These are phyloP conservation scores for Vitis hybrid DNA, from an alignment of 177 flowering plant species.

Conservation along the genomic window DNA sequence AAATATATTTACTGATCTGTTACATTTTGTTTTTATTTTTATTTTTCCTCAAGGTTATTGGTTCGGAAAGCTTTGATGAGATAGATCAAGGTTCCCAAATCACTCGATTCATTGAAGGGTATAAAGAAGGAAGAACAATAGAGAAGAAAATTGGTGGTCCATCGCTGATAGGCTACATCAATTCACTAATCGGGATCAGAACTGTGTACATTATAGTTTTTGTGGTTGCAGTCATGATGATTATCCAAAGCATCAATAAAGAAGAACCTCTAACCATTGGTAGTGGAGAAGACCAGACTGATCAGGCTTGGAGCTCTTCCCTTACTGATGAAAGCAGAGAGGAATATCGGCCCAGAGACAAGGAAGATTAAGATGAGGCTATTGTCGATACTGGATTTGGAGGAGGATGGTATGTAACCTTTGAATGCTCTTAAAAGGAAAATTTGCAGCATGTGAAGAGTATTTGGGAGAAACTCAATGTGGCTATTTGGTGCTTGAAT, in stretches of 20 bases:
- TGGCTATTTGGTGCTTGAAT: too few species aligned
- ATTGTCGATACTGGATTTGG: neutral
- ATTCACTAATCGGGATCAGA: conserved; percentile 55
- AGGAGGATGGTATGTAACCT: too few species aligned
- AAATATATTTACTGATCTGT: neutral
- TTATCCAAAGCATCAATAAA: conserved; percentile 41
- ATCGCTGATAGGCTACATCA: conserved; percentile 63
- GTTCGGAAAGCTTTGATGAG: conserved; percentile 65
- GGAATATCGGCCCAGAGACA: conserved; percentile 44
- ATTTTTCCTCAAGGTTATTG: conserved; percentile 57
- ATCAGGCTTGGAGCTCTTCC: conserved; percentile 27
- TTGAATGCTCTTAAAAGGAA: too few species aligned
- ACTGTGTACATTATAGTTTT: conserved; percentile 56
- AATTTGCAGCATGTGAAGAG: too few species aligned
- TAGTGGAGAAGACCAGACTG: conserved; percentile 18
- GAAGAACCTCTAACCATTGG: conserved; percentile 43
- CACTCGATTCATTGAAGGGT: conserved; percentile 77
- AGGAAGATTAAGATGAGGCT: conserved; percentile 55
- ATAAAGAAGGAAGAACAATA: conserved; percentile 68
- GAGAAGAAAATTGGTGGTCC: conserved; percentile 55
- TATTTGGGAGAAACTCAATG: too few species aligned
- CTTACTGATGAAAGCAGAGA: conserved; percentile 31
- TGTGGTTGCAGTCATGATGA: conserved; percentile 53
- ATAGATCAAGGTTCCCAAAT: conserved; percentile 79
- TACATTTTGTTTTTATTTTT: neutral